These are phyloP conservation scores for Wickerhamomyces bisporus DNA, from an alignment of 805 yeast species.

Conservation along the genomic window DNA sequence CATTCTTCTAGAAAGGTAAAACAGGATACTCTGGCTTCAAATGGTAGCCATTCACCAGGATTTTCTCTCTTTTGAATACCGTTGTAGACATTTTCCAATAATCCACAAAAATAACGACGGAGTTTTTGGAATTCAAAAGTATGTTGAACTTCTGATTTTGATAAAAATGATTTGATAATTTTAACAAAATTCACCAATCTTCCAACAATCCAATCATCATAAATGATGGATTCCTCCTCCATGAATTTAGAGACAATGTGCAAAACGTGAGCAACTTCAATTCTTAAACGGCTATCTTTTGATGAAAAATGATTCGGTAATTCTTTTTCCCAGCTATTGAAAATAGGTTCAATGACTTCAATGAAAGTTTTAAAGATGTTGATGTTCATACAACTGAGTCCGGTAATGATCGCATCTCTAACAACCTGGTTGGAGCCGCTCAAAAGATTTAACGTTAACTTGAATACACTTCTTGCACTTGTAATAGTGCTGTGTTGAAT, in stretches of 20 bases:
- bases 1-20: slow-evolving; percentile 84
- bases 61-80: slow-evolving; percentile 43
- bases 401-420: slow-evolving; percentile 83
- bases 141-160: slow-evolving; percentile 51
- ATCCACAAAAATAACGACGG: slow-evolving; percentile 77
- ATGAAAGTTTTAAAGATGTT: slow-evolving; percentile 81
- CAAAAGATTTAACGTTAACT: slow-evolving; percentile 79
- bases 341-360: slow-evolving; percentile 62
- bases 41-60: slow-evolving; percentile 62
- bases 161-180: slow-evolving; percentile 55
- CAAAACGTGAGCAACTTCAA: slow-evolving; percentile 75
- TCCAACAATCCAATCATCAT: slow-evolving; percentile 65
- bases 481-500: slow-evolving; percentile 89
- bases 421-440: slow-evolving; percentile 64
- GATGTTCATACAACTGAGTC: slow-evolving; percentile 83
- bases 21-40: slow-evolving; percentile 78
- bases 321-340: slow-evolving; percentile 53
- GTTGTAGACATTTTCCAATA: slow-evolving; percentile 67
- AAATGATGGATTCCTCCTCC: slow-evolving; percentile 41
- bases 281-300: slow-evolving; percentile 45
- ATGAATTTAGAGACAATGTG: slow-evolving; percentile 64
- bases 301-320: slow-evolving; percentile 26
- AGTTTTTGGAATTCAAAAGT: slow-evolving; percentile 70
- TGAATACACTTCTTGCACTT: slow-evolving; percentile 84
- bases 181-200: slow-evolving; percentile 59